Conservation (phyloP, 2,329 filamentous ascomycete species). For the Microdochium bolleyi region DNA sequence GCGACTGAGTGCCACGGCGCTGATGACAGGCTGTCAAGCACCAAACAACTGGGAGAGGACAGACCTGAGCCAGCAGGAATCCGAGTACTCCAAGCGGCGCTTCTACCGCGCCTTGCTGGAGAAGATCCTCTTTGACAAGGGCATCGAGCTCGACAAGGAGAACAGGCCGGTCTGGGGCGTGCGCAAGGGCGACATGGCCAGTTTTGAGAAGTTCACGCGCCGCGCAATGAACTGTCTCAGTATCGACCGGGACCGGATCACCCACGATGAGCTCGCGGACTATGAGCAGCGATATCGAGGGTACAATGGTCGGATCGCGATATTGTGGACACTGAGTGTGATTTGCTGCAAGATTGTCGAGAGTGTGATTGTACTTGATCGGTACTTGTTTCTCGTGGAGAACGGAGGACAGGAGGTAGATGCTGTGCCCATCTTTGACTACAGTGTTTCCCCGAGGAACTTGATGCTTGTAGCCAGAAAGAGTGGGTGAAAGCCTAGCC, state of each 20-base stretch:
- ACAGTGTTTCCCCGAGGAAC: conserved; percentile 15
- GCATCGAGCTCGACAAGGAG: conserved; percentile 4
- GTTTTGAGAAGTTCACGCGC: conserved; percentile 15
- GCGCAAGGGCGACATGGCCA: conserved; percentile 17
- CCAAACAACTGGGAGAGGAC: conserved; percentile 22
- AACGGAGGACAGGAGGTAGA: conserved; percentile 11
- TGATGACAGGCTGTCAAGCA: conserved; percentile 24
- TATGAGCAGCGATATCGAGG: conserved; percentile 15
- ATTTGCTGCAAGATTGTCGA: conserved; percentile 23
- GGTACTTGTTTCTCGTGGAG: conserved; percentile 20
- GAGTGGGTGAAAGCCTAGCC: no score
- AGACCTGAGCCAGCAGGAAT: conserved; percentile 7
- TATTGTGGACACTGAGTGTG: conserved; percentile 22
- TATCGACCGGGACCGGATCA: conserved; percentile 8
- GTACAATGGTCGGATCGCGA: conserved; percentile 16
- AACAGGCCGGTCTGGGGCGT: conserved; percentile 19
- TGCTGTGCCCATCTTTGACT: conserved; percentile 16
- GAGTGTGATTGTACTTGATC: conserved; percentile 21
- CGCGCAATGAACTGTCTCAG: conserved; percentile 15
- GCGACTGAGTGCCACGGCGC: conserved; percentile 18
- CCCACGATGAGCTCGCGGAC: conserved; percentile 9
- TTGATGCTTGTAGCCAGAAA: conserved; percentile 17
- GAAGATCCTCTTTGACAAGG: conserved; percentile 17
- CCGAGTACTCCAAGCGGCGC: conserved; percentile 14
- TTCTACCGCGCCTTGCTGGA: conserved; percentile 18